Evolutionary conservation across 495 filamentous ascomycete genomes (phyloP).

Genomic region (Xylaria bambusicola): DNA sequence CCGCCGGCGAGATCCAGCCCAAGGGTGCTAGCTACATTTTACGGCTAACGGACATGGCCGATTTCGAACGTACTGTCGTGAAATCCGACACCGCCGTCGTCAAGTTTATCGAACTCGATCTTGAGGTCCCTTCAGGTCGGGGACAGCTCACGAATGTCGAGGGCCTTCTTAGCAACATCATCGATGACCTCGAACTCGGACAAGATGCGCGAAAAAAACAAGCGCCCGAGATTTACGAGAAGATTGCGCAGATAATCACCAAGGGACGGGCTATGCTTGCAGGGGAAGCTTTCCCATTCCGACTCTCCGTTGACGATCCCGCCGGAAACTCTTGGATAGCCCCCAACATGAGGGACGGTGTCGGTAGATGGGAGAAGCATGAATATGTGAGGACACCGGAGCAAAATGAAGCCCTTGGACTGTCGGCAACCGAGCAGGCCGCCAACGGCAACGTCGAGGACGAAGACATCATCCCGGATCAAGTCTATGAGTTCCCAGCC

Average conservation of each 20-base stretch:
- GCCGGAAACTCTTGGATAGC: slow-evolving; percentile 98
- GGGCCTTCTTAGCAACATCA: slow-evolving; percentile 73
- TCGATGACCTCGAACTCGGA: slow-evolving; percentile 72
- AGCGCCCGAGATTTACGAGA: slow-evolving; percentile 71
- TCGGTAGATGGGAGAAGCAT: slow-evolving; percentile 77
- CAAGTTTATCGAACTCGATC: slow-evolving; percentile 78
- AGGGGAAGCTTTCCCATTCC: slow-evolving; percentile 81
- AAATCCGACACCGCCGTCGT: slow-evolving; percentile 85
- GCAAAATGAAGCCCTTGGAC: slow-evolving; percentile 81
- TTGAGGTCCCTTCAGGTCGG: slow-evolving; percentile 87
- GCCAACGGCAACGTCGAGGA: slow-evolving; percentile 49
- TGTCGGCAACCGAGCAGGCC: slow-evolving; percentile 45
- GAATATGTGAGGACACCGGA: slow-evolving; percentile 80
- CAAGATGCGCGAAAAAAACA: slow-evolving; percentile 74
- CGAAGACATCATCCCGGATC: slow-evolving; percentile 81
- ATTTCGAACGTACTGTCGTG: slow-evolving; percentile 83
- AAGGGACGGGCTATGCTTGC: slow-evolving; percentile 72
- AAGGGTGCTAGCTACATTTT: slow-evolving; percentile 80
- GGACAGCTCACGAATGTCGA: slow-evolving; percentile 92
- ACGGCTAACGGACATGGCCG: slow-evolving; percentile 64
- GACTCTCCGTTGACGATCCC: slow-evolving; percentile 80
- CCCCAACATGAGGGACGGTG: slow-evolving; percentile 70
- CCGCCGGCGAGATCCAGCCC: slow-evolving; percentile 87
- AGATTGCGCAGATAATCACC: slow-evolving; percentile 71
- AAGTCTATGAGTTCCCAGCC: slow-evolving; percentile 87